phyloP scores from a whole-genome alignment of 2,329 filamentous ascomycete genomes.

The Colletotrichum spinosum region DNA sequence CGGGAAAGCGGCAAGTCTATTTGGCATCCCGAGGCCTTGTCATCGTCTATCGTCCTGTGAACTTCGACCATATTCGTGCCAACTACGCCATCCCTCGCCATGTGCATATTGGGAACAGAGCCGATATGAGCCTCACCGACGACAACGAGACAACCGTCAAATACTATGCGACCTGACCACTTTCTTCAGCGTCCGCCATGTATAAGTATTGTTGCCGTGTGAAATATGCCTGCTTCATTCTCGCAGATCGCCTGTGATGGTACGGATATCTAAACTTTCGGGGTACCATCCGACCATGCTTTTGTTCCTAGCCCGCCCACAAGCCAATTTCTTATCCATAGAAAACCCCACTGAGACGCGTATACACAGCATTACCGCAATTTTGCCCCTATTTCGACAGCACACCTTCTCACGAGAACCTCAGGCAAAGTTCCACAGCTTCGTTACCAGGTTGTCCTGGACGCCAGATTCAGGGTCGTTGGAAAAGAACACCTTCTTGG shows the following conservation, averaged over 20 bases:
- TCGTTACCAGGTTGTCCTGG: constrained; percentile 68
- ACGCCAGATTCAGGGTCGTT: constrained; percentile 59
- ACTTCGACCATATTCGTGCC: no score
- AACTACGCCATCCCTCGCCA: no score
- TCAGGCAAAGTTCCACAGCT: constrained; percentile 69
- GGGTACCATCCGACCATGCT: constrained; percentile 10
- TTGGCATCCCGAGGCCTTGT: no score
- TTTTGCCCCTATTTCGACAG: not conserved
- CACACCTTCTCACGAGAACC: constrained; percentile 3
- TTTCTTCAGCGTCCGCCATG: not conserved
- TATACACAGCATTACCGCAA: not conserved
- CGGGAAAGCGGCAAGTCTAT: not conserved
- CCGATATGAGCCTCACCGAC: no score
- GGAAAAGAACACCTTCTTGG: constrained; percentile 79
- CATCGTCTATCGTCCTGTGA: no score
- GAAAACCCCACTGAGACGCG: not conserved
- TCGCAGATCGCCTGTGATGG: not conserved
- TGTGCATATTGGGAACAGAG: no score
- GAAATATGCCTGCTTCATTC: no score
- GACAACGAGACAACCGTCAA: no score
- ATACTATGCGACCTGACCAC: not conserved
- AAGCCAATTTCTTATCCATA: constrained; percentile 20
- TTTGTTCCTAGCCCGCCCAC: constrained; percentile 12
- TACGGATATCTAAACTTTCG: constrained; percentile 19
- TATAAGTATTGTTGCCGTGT: not conserved